Evolutionary conservation across 2,329 filamentous ascomycete genomes (phyloP).

Genomic region (Botryosphaeria agaves): DNA sequence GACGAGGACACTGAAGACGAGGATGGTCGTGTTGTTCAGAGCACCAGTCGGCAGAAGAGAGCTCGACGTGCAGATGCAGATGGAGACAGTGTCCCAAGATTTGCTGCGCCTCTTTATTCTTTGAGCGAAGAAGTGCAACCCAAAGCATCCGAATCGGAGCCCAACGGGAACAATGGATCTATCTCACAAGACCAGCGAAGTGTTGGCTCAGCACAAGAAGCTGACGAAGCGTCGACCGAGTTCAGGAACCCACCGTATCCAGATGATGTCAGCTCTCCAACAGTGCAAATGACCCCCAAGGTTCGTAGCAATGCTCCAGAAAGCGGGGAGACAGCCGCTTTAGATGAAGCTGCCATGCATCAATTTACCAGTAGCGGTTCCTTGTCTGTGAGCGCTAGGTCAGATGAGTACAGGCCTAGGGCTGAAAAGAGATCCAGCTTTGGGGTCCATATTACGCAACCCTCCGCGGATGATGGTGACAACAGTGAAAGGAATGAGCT

Average conservation of each 20-base stretch:
- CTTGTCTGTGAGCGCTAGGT: conserved; percentile 52
- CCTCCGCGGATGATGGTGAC: conserved; percentile 10
- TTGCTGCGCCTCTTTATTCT: conserved; percentile 37
- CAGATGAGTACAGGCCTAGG: conserved; percentile 35
- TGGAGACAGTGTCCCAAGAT: conserved; percentile 57
- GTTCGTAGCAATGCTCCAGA: neutral
- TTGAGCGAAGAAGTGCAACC: conserved; percentile 5
- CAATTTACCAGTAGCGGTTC: conserved; percentile 28
- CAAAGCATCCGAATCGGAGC: too few relatives aligned
- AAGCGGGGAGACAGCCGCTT: neutral
- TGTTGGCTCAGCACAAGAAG: neutral
- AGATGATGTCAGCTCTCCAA: neutral
- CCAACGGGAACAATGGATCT: too few relatives aligned
- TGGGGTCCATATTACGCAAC: conserved; percentile 12
- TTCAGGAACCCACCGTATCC: neutral
- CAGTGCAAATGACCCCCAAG: neutral
- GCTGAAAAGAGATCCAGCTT: neutral
- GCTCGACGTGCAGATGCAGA: conserved; percentile 46
- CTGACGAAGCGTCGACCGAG: neutral
- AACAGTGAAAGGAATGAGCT: neutral
- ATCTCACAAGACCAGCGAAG: too few relatives aligned
- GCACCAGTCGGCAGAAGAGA: conserved; percentile 57
- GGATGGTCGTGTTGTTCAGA: conserved; percentile 44
- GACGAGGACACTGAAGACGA: conserved; percentile 33
- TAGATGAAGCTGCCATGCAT: conserved; percentile 6